Conservation (phyloP, 2,329 filamentous ascomycete species). For the Basipetospora chlamydospora region DNA sequence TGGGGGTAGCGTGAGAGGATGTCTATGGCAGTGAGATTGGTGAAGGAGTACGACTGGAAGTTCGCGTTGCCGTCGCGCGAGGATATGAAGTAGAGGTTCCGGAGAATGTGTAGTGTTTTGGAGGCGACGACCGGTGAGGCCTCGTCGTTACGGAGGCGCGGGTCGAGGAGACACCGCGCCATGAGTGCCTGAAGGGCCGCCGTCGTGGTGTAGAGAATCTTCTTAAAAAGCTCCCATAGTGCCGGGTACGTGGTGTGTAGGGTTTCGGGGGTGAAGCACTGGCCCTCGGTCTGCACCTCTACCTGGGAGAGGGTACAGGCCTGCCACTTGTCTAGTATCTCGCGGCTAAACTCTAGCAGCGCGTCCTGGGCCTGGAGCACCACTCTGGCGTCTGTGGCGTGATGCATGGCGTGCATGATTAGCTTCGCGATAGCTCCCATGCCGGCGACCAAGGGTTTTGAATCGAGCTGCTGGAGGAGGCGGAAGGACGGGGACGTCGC, state of each 20-base stretch:
- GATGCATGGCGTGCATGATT: constrained; percentile 47
- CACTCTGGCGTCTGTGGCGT: constrained; percentile 26
- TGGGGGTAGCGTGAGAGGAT: constrained; percentile 57
- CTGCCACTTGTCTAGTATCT: constrained; percentile 57
- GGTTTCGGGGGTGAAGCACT: constrained; percentile 50
- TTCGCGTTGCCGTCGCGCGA: constrained; percentile 55
- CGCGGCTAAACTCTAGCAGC: constrained; percentile 51
- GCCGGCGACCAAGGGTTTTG: constrained; percentile 46
- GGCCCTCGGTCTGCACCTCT: constrained; percentile 50
- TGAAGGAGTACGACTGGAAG: constrained; percentile 76
- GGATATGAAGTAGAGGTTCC: constrained; percentile 71
- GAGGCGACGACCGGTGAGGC: constrained; percentile 50
- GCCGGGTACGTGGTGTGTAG: constrained; percentile 50
- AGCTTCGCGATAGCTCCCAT: constrained; percentile 55
- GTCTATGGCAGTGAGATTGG: constrained; percentile 70
- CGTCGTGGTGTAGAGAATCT: constrained; percentile 60
- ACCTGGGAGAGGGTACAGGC: constrained; percentile 59
- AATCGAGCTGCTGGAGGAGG: constrained; percentile 41
- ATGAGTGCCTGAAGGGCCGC: constrained; percentile 62
- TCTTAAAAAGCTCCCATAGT: constrained; percentile 62
- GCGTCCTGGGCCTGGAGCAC: constrained; percentile 43
- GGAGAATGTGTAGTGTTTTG: constrained; percentile 58
- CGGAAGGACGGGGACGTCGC: constrained; percentile 43
- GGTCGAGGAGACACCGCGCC: constrained; percentile 44
- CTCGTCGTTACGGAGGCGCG: constrained; percentile 20